Percentiles rank a stretch among this genome's conserved stretches.
These are phyloP conservation scores for Tympanopsis confertula DNA, from an alignment of 2,329 filamentous ascomycete species.

Conservation along the genomic window DNA sequence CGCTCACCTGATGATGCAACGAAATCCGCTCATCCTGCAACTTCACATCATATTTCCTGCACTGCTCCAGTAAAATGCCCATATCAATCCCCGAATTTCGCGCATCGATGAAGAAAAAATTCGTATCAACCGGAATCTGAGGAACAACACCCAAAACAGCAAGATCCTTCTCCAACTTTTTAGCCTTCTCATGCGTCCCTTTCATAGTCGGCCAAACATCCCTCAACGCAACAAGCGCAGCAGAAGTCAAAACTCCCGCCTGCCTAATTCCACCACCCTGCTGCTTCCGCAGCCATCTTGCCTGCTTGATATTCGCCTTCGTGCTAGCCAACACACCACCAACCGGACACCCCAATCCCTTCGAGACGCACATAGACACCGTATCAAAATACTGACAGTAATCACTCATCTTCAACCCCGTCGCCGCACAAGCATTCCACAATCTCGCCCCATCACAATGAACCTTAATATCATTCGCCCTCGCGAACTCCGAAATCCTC, in stretches of 20 bases:
- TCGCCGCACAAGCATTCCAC: conserved; percentile 69
- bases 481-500: conserved; percentile 61
- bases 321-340: conserved; percentile 61
- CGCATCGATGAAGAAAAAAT: conserved; percentile 81
- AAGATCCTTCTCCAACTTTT: conserved; percentile 52
- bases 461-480: conserved; percentile 50
- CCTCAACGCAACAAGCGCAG: conserved; percentile 52
- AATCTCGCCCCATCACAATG: conserved; percentile 72
- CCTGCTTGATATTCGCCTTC: conserved; percentile 19
- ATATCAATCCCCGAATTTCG: conserved; percentile 41
- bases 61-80: conserved; percentile 39
- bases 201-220: conserved; percentile 38
- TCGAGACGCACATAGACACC: conserved; percentile 68
- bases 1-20: conserved; percentile 46
- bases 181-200: conserved; percentile 50
- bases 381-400: conserved; percentile 63
- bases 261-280: conserved; percentile 68
- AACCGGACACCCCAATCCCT: conserved; percentile 71
- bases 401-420: conserved; percentile 54
- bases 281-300: conserved; percentile 46
- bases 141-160: conserved; percentile 49
- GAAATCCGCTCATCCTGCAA: conserved; percentile 45
- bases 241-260: conserved; percentile 60
- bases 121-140: conserved; percentile 66
- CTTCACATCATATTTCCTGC: conserved; percentile 39